phyloP scores from a whole-genome alignment of 129 eudicot genomes.

The Artemisia annua region DNA sequence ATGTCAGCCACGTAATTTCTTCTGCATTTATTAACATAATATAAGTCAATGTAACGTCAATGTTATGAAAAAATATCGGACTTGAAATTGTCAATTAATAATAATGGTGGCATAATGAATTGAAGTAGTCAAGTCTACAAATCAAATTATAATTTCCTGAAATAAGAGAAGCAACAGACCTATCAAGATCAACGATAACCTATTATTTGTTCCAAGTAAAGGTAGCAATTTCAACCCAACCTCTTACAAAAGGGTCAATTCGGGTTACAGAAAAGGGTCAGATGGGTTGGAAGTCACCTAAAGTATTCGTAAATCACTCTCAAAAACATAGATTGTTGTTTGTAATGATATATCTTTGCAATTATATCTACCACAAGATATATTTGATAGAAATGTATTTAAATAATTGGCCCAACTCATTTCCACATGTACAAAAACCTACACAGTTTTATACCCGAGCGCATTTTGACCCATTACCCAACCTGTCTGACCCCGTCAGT shows the following conservation, averaged over 20 bases:
- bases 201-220: no score
- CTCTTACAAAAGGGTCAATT: background rate
- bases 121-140: background rate
- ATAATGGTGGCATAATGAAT: background rate
- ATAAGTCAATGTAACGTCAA: background rate
- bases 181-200: background rate
- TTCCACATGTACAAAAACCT: background rate
- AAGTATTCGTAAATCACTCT: background rate
- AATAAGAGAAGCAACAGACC: background rate
- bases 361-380: background rate
- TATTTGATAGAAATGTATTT: background rate
- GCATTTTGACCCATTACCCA: background rate
- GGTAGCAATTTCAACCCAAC: no score
- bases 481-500: background rate
- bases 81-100: background rate
- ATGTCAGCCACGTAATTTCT: conserved; percentile 25
- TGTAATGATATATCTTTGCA: background rate
- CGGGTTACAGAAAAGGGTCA: background rate
- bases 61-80: background rate
- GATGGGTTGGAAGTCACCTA: background rate
- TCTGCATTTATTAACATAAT: conserved; percentile 11
- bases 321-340: background rate
- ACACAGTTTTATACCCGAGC: background rate
- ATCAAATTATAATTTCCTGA: background rate
- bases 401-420: background rate